A percentile compares a stretch with the other conserved stretches of the same genome.
phyloP scores from a whole-genome alignment of 2,329 filamentous ascomycete species.

The Aspergillus niger region DNA sequence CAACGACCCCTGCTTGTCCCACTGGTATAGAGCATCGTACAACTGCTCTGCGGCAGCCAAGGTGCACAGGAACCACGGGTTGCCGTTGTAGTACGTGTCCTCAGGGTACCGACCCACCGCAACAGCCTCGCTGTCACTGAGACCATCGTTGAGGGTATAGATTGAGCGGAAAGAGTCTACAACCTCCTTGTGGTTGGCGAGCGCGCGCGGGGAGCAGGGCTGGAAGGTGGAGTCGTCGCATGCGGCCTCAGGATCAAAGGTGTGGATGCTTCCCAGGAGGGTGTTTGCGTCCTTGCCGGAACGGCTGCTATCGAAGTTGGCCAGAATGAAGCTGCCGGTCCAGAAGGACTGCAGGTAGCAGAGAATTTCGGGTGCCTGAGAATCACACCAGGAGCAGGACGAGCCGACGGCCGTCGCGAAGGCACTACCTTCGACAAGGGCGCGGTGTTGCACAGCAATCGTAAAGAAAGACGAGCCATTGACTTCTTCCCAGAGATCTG shows the following conservation, averaged over 20 bases:
- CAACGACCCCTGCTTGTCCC: slow-evolving; percentile 65
- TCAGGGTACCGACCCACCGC: slow-evolving; percentile 66
- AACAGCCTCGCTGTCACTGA: slow-evolving; percentile 34
- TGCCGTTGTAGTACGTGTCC: slow-evolving; percentile 74
- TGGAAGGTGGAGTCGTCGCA: slow-evolving; percentile 65
- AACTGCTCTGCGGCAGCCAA: slow-evolving; percentile 78
- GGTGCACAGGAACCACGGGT: slow-evolving; percentile 78
- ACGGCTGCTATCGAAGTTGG: slow-evolving; percentile 67
- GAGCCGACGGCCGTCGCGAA: slow-evolving; percentile 66
- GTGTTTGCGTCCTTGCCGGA: slow-evolving; percentile 73
- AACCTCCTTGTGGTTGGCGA: slow-evolving; percentile 75
- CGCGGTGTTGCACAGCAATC: slow-evolving; percentile 66
- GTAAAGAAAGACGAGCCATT: slow-evolving; percentile 79
- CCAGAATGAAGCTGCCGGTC: slow-evolving; percentile 62
- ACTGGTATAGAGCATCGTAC: slow-evolving; percentile 73
- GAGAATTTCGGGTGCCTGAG: slow-evolving; percentile 68
- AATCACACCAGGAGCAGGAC: slow-evolving; percentile 61
- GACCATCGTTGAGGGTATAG: slow-evolving; percentile 58
- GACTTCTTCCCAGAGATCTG: slow-evolving; percentile 79
- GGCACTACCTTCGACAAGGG: slow-evolving; percentile 59
- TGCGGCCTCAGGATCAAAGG: slow-evolving; percentile 36
- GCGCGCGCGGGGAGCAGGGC: slow-evolving; percentile 67
- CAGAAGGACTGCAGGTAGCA: slow-evolving; percentile 77
- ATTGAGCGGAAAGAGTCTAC: slow-evolving; percentile 73
- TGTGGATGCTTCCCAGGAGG: slow-evolving; percentile 54